A percentile compares a stretch with the other conserved stretches of the same genome.
These are phyloP conservation scores for Hyphodiscus sp. DNA, from an alignment of 2,329 filamentous ascomycete genomes.

Conservation along the genomic window DNA sequence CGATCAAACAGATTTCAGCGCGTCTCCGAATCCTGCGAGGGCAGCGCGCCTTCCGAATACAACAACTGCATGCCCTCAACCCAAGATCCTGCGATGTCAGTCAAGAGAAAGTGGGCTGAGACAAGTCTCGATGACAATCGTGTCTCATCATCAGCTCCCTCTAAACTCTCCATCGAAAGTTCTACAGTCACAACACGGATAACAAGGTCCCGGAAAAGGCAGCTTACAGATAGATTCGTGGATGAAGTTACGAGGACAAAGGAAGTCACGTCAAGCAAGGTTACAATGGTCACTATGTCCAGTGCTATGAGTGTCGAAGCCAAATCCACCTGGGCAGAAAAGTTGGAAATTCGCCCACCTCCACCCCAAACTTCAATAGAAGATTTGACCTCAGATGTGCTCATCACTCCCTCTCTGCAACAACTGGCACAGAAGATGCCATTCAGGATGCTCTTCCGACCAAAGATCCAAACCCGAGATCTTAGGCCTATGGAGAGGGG, in stretches of 20 bases:
- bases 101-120: constrained; percentile 10
- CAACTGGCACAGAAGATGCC: constrained; percentile 48
- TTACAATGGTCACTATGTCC: neutral
- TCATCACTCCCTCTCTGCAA: constrained; percentile 50
- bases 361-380: constrained; percentile 43
- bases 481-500: constrained; percentile 63
- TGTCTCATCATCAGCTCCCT: constrained; percentile 6
- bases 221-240: neutral
- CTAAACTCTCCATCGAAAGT: neutral
- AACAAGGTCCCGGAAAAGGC: neutral
- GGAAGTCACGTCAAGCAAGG: neutral
- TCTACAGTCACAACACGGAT: neutral
- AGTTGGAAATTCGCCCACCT: constrained; percentile 46
- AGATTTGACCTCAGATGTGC: constrained; percentile 40
- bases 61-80: neutral
- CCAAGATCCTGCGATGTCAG: constrained; percentile 5
- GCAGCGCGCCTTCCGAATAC: neutral
- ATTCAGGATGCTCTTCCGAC: constrained; percentile 47
- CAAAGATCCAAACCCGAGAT: constrained; percentile 40
- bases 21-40: neutral
- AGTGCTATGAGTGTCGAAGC: neutral
- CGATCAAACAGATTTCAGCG: neutral
- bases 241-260: neutral
- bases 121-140: constrained; percentile 3
- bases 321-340: constrained; percentile 6